phyloP scores from a whole-genome alignment of 176 grass and related monocot genomes.

The Oryza australiensis region DNA sequence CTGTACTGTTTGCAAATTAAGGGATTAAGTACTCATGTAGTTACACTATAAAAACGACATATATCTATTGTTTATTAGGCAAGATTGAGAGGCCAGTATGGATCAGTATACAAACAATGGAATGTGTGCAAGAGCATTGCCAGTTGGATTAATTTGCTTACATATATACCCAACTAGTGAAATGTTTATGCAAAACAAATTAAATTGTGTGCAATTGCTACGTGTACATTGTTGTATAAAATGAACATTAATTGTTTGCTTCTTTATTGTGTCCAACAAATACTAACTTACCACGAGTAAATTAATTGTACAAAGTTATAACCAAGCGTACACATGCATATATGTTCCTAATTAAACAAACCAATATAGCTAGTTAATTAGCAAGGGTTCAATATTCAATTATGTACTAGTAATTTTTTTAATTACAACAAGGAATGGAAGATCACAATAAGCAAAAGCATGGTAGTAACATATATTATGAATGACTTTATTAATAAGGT shows the following conservation, averaged over 20 bases:
- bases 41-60: too few species aligned
- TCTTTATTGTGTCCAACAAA: background rate
- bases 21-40: too few species aligned
- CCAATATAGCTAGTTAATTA: background rate
- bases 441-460: background rate
- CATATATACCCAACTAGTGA: too few species aligned
- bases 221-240: background rate
- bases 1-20: too few species aligned
- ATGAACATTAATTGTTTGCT: background rate
- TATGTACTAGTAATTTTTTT: background rate
- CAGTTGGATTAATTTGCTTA: too few species aligned
- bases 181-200: background rate
- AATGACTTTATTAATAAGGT: background rate
- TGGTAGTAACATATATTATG: background rate
- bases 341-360: background rate
- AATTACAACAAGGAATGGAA: background rate
- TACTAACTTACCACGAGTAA: background rate
- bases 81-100: too few species aligned
- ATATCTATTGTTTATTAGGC: too few species aligned
- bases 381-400: background rate
- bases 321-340: background rate
- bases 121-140: too few species aligned
- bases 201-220: background rate
- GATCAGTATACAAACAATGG: too few species aligned
- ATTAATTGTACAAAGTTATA: background rate